phyloP scores from a whole-genome alignment of 495 filamentous ascomycete genomes.

The Daldinia childiae region DNA sequence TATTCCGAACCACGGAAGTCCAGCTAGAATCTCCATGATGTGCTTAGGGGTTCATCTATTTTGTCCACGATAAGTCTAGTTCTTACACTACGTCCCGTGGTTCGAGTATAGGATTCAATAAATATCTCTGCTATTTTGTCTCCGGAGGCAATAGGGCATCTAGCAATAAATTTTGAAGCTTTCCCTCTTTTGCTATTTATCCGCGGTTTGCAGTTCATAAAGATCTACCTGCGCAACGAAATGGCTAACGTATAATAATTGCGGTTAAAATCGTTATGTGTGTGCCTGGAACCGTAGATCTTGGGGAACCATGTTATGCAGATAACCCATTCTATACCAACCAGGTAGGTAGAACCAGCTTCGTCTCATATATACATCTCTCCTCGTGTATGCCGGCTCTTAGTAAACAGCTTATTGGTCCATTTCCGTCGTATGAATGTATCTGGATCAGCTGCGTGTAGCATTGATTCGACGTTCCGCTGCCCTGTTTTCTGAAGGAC shows the following conservation, averaged over 20 bases:
- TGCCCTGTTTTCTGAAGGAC: conserved; percentile 4
- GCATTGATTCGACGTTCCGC: conserved; percentile 29
- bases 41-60: background rate
- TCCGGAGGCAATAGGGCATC: conserved; percentile 5
- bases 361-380: conserved; percentile 37
- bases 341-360: conserved; percentile 30
- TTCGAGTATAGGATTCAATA: background rate
- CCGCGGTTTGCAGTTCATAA: conserved; percentile 22
- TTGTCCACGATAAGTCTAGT: conserved; percentile 1
- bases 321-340: conserved; percentile 15
- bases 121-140: background rate
- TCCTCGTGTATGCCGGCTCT: conserved; percentile 13
- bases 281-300: conserved; percentile 36
- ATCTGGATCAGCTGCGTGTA: conserved; percentile 34
- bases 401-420: conserved; percentile 30
- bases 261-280: conserved; percentile 41
- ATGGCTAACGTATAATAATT: conserved; percentile 23
- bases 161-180: background rate
- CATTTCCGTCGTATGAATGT: conserved; percentile 24
- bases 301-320: conserved; percentile 28
- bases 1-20: conserved; percentile 8
- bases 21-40: conserved; percentile 7
- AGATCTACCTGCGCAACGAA: conserved; percentile 17
- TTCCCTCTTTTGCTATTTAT: conserved; percentile 36
- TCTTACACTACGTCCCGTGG: background rate